Percentiles rank a stretch among this genome's conserved stretches.
These are phyloP conservation scores for Macrocybe sp. DNA, from an alignment of 1,284 basidiomycete genomes.

Conservation along the genomic window DNA sequence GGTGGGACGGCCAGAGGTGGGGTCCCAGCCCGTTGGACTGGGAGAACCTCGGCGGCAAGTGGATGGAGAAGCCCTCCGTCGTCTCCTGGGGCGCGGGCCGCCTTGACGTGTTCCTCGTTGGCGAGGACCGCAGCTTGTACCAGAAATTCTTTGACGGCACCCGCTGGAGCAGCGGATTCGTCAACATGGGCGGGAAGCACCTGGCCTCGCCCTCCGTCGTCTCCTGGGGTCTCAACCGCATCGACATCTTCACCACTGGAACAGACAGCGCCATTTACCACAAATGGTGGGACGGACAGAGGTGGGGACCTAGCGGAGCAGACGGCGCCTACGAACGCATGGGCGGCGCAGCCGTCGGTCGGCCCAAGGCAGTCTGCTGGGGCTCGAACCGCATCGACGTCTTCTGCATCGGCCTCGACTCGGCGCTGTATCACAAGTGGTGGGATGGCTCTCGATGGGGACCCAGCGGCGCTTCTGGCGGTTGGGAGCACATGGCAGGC, in stretches of 20 bases:
- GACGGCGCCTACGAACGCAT: conserved; percentile 2
- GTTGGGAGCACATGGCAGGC: conserved; percentile 3
- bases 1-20: conserved; percentile 9
- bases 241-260: conserved; percentile 4
- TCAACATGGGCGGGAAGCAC: conserved; percentile 2
- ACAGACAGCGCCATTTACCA: conserved; percentile 2
- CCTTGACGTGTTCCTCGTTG: conserved; percentile 9
- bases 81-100: conserved; percentile 5
- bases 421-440: conserved; percentile 2
- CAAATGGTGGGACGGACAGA: conserved; percentile 5
- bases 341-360: conserved; percentile 1
- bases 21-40: neutral
- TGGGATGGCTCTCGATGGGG: conserved; percentile 3
- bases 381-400: conserved; percentile 5
- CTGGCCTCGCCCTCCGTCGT: conserved; percentile 1
- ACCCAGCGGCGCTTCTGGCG: neutral
- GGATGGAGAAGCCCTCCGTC: conserved; percentile 6
- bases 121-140: conserved; percentile 4
- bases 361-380: conserved; percentile 5
- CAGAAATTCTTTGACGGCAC: conserved; percentile 7
- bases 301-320: conserved; percentile 2
- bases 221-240: conserved; percentile 1
- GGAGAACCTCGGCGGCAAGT: conserved; percentile 8
- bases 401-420: conserved; percentile 2
- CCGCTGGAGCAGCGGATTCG: conserved; percentile 4